These are phyloP conservation scores for Fusarium proliferatum DNA, from an alignment of 2,329 filamentous ascomycete genomes.

Conservation along the genomic window DNA sequence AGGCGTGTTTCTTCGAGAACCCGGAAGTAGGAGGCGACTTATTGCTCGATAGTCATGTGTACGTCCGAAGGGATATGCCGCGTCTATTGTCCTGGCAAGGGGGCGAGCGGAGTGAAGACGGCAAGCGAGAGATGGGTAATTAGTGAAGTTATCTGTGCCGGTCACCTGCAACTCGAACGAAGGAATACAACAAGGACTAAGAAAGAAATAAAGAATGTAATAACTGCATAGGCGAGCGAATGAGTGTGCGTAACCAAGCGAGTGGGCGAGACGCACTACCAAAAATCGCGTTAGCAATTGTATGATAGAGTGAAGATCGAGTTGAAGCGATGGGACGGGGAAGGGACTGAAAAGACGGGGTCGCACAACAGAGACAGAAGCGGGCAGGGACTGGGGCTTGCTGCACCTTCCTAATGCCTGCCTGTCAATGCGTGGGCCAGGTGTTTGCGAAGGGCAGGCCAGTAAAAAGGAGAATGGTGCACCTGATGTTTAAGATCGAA, in stretches of 20 bases:
- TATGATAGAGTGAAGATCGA: slow-evolving; percentile 34
- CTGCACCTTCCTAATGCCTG: slow-evolving; percentile 38
- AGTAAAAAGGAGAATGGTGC: slow-evolving; percentile 32
- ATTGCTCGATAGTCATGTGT: slow-evolving; percentile 5
- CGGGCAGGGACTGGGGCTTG: slow-evolving; percentile 31
- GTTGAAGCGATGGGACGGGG: slow-evolving; percentile 28
- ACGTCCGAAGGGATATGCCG: slow-evolving; percentile 25
- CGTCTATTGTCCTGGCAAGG: slow-evolving; percentile 32
- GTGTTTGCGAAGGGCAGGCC: slow-evolving; percentile 28
- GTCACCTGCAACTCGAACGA: neutral
- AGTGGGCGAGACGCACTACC: slow-evolving; percentile 41
- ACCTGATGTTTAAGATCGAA: slow-evolving; percentile 29
- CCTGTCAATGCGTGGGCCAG: slow-evolving; percentile 32
- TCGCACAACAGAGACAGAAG: slow-evolving; percentile 33
- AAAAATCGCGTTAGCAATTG: slow-evolving; percentile 39
- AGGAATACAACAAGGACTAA: slow-evolving; percentile 22
- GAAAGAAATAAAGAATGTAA: slow-evolving; percentile 31
- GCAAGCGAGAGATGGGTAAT: slow-evolving; percentile 32
- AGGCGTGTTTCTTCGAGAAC: neutral
- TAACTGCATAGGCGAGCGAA: slow-evolving; percentile 26
- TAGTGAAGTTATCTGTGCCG: slow-evolving; percentile 16
- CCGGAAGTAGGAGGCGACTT: neutral
- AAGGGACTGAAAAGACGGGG: slow-evolving; percentile 33
- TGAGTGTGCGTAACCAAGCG: slow-evolving; percentile 39
- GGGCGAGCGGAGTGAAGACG: slow-evolving; percentile 17